Evolutionary conservation across 2,329 filamentous ascomycete genomes (phyloP), one percentile per base, ranked within the genome.

Genomic region (Aspergillus brunneoviolaceus): DNA sequence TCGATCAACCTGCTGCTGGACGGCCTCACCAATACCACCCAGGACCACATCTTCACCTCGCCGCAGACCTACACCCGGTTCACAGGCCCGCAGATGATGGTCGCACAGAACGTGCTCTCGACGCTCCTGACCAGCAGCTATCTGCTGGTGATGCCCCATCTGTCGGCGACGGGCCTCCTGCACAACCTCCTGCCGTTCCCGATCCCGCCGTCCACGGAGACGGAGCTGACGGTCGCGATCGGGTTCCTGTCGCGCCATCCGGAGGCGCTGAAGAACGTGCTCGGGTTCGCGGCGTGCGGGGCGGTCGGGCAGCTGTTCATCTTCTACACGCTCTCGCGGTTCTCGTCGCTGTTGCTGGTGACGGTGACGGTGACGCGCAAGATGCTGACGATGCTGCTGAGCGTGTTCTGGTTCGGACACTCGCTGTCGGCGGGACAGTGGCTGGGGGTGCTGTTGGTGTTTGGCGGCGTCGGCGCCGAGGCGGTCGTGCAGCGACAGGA

Each of bases 341-440:
- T 98, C 79, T 95, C 91, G 10, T 95, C 90, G 10, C 85, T 99
- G 52, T 84, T 98, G 55, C 86, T 99, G 53, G 94, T 98, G 49
- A 98, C 95, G 4, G 93, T 99, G 2, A 99, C 92, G 2, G 95
- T 99, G 50, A 99, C 95, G 50, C 85, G 95, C 72, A 99, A 99
- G 81, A 99, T 99, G 95, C 85, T 98, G 75, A 98, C 94, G 67
- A 99, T 99, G 95, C 91, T 98, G 61, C 83, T 98, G 55, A 96
- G 92, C 57, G 95, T 99, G 29, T 82, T 98, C 62, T 92, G 92
- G 79, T 99, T 98, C 74, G 95, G 95, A 29, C 95, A 99, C 76
- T 86, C 85, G 64, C 84, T 99, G 52, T 90, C 86, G 29, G 79
- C 81, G n/a, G 96, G 94, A 84, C 95, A 99, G 79, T 96, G 93